Base-by-base conservation (phyloP, 2,329 filamentous ascomycete genomes). In the Trichoderma lentiforme region DNA sequence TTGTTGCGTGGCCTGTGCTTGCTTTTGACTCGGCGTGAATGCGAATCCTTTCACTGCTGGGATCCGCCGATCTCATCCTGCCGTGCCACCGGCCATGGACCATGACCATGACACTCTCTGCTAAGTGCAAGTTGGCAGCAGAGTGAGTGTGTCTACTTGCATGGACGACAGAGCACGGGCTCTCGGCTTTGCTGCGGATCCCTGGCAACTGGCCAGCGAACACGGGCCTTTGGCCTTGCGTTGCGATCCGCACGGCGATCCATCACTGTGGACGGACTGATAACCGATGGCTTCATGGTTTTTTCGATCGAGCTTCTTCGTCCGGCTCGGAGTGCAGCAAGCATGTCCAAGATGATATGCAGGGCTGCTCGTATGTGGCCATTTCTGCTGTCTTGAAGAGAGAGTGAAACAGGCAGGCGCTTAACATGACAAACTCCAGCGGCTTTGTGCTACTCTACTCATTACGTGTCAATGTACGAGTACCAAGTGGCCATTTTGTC, bases 191-290 rank as follows among this genome's bases (percentile, higher is more conserved):
- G 66, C 57, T 69, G 63, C 56, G n/a, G 36, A 43, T 43, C 39
- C 64, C 64, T 43, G 39, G 39, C 36, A 18, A 36, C 34, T 39
- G 53, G 63, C 64, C 64, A 67, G 56, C 53, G 57, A 60, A 60
- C 66, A 60, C 56, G 39, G 56, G 24, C 34, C 56, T 43, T 32
- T 62, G 36, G n/a, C n/a, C 63, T 58, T 67, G 60, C 60, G 66
- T 65, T 71, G 53, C 62, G 69, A 71, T 71, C 69, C 69, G 69
- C 69, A 60, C 57, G 61, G 69, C 69, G 69, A 71, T 71, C 61
- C 34, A 36, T 58, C 56, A 67, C 47, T 26, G 26, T 28, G n/a
- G 64, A n/a, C 30, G 57, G 26, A 60, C 69, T 71, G 69, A 70
- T 70, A 62, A 18, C 67, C 67, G 67, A 70, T 62, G 67, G 57